Base-by-base conservation (phyloP, 140 eudicot genomes). In the Erigeron philadelphicus region DNA sequence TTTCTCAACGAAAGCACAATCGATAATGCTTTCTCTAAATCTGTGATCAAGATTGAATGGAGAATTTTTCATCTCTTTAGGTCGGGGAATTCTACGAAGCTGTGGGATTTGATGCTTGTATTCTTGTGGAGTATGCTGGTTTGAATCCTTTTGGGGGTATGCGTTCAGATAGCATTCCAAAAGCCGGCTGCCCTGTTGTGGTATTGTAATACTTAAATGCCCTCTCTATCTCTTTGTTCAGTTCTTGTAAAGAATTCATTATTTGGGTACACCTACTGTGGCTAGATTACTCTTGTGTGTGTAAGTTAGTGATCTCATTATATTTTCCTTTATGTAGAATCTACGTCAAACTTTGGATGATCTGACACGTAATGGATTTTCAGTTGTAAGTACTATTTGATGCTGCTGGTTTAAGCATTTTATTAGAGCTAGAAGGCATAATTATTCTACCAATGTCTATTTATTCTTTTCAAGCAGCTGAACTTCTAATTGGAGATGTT, bases 51-150 rank as follows among this genome's bases (percentile, higher is more conserved):
- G 31, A 49, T 42, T 56, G 58, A 71, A 63, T 56, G 49, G 46
- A 13, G 31, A 61, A n/a, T 5, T 11, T 59, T 38, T 16, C 35
- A 41, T 58, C 63, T 75, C 53, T 68, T 48, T 63, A 93, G 99
- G 99, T 93, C 15, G 99, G 99, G 53, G 99, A 93, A 0, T 93
- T 93, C 58, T 93, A 93, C 75, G 99, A 93, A 83, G 95, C 99
- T 3, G 80, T 93, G 55, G 99, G 99, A 18, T 71, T 89, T 70
- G 99, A 93, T 83, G 99, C 99, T 62, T 93, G 99, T 80, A 59
- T 89, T 67, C 95, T 93, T 67, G 97, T 89, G 76, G 99, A 93
- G 74, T 87, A 83, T 71, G 99, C 99, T 77, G 99, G 99, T 66
- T 79, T 93, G 66, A 93, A 93, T 79, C 99, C 99, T 57, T 86